Evolutionary conservation across 345 rosid genomes (phyloP).

Genomic region (Eucalyptus grandis): DNA sequence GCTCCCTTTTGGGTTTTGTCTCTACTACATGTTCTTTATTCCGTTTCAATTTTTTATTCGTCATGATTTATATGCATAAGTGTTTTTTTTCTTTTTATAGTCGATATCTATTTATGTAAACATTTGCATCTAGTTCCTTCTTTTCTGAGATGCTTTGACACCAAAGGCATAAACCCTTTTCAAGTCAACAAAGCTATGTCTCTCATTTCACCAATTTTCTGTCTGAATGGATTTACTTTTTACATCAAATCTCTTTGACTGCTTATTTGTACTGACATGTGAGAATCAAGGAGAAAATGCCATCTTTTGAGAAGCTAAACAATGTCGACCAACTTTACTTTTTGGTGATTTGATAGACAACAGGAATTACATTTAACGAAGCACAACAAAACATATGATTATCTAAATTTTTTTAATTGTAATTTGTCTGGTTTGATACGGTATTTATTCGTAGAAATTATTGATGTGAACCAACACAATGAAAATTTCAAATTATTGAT

Average conservation of each 20-base stretch:
- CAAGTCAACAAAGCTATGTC: neutral
- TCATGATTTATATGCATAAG: neutral
- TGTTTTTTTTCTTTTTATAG: neutral
- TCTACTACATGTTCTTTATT: neutral
- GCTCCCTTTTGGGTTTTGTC: neutral
- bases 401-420: neutral
- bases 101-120: neutral
- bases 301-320: neutral
- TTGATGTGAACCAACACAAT: neutral
- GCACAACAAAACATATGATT: neutral
- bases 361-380: neutral
- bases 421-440: neutral
- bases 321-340: neutral
- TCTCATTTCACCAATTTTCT: neutral
- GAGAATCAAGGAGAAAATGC: neutral
- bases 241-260: neutral
- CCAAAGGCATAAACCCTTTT: neutral
- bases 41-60: neutral
- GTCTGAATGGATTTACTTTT: neutral
- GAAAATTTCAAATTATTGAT: neutral
- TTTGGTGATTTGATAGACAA: neutral
- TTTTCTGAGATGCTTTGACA: neutral
- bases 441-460: neutral
- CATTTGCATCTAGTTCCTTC: neutral
- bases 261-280: neutral